Evolutionary conservation across 345 rosid genomes (phyloP).

Genomic region (Linum lewisii): DNA sequence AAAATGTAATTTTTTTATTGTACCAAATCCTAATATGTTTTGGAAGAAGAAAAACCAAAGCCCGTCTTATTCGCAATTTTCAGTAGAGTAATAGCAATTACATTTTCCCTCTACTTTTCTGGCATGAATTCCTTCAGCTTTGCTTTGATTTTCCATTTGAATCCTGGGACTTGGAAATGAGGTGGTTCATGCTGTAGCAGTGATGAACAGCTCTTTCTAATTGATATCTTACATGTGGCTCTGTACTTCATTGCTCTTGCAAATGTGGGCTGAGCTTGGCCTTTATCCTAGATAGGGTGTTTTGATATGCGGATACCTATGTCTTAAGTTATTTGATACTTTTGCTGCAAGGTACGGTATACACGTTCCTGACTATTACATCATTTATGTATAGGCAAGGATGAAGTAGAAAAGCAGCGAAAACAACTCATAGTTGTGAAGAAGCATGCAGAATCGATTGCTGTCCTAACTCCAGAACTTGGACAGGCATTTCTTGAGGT

Average conservation of each 20-base stretch:
- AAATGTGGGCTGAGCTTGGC: not conserved
- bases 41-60: not conserved
- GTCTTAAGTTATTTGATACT: not conserved
- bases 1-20: too few species aligned
- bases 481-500: slow-evolving; percentile 72
- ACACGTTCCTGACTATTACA: slow-evolving; percentile 6
- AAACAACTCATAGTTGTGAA: slow-evolving; percentile 56
- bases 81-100: not conserved
- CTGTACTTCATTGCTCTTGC: not conserved
- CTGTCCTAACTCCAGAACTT: slow-evolving; percentile 69
- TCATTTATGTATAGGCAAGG: slow-evolving; percentile 39
- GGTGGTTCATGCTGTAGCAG: not conserved
- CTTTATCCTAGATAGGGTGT: too few species aligned
- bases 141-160: not conserved
- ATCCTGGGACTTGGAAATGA: not conserved
- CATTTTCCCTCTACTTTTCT: not conserved
- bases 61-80: not conserved
- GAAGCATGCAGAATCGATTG: slow-evolving; percentile 68
- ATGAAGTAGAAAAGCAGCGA: slow-evolving; percentile 46
- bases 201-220: not conserved
- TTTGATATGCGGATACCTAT: too few species aligned
- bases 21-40: too few species aligned
- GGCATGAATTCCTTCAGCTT: not conserved
- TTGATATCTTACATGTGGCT: not conserved
- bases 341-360: not conserved